Evolutionary conservation across 2,329 filamentous ascomycete species (phyloP), one percentile per base, ranked within the genome.

Genomic region (Hymenoscyphus repandus): DNA sequence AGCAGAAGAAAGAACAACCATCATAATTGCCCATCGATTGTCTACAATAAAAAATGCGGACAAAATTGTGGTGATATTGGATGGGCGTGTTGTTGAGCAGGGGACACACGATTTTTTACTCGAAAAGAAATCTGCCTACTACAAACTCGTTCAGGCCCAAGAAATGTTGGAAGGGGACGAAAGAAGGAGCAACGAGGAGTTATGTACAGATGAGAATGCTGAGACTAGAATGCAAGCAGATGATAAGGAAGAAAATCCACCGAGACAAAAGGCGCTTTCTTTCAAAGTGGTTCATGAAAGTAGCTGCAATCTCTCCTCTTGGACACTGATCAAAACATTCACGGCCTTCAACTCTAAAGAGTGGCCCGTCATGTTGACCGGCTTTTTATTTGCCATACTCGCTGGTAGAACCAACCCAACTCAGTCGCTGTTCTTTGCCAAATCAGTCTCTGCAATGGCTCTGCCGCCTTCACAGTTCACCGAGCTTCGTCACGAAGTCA

Each of bases 11-110:
- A 82, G 93, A 48, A 99, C 93, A 0, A 97, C 93, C 2, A 96
- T 97, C 61, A 88, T 91, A 6, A 97, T 99, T 68, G 93, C 93
- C 39, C 93, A 99, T 72, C 85, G 92, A 59, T 76, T 99, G 7
- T 96, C 90, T 0, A 99, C 93, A 5, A 96, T 99, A 72, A 90
- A 84, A 69, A 85, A 90, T 56, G 92, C 92, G 0, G 87, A 97
- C 69, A 96, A 96, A 63, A 99, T 99, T 59, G 88, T 97, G 11
- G 92, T 96, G 56, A 92, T 99, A 85, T 79, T 83, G 4, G 72
- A 83, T 54, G 93, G 93, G 11, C 73, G 77, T n/a, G 95, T 99
- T 53, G 77, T 95, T 11, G 93, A 99, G 69, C 90, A 96, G 69
- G 93, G 93, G 46, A 91, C 82, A 0, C 93, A 97, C 66, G 81